Percentiles rank a stretch among this genome's conserved stretches.
Conservation (phyloP, 176 grass and related monocot genomes). For the Dendrocalamus sinicus region DNA sequence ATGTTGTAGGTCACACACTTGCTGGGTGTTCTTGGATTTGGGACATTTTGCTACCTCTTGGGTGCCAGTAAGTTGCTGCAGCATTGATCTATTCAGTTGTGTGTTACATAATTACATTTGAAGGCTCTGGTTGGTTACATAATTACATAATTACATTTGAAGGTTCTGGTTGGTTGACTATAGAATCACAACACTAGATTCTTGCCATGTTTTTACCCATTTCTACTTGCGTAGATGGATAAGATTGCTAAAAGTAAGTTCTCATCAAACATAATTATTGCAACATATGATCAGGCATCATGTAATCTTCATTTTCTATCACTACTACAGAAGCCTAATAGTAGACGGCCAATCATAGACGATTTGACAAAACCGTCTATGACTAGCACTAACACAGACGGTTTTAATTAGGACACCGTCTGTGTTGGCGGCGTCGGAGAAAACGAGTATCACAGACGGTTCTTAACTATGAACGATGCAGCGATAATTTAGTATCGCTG, state of each 20-base stretch:
- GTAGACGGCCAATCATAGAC: no score
- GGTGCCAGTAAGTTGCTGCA: constrained; percentile 63
- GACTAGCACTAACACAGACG: no score
- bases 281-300: not conserved
- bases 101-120: not conserved
- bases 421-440: no score
- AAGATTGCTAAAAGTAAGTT: constrained; percentile 12
- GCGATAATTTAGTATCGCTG: no score
- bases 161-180: not conserved
- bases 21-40: constrained; percentile 91
- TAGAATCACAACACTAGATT: not conserved
- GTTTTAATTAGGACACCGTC: no score
- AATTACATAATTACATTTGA: not conserved
- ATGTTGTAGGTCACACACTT: constrained; percentile 87
- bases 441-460: no score
- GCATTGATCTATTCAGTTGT: no score
- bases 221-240: not conserved
- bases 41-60: constrained; percentile 85
- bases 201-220: not conserved
- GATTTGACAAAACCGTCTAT: no score
- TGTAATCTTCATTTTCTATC: not conserved
- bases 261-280: not conserved
- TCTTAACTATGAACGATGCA: no score
- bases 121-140: not conserved
- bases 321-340: no score